phyloP scores from a whole-genome alignment of 2,329 filamentous ascomycete species.

The Venturia asperata region DNA sequence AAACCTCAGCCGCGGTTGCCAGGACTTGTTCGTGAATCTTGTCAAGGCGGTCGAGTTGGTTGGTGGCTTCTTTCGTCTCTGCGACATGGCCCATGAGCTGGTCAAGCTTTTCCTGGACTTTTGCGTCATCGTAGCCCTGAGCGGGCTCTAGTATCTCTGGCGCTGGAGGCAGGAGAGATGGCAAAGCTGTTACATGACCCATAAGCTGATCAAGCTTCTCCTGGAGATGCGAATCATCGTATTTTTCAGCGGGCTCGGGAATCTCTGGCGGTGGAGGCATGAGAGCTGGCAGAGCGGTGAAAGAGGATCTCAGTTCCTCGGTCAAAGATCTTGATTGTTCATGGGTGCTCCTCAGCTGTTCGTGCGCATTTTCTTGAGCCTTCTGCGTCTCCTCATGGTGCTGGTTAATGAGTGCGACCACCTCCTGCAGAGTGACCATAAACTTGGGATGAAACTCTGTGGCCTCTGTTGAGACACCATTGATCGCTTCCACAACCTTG shows the following conservation, averaged over 20 bases:
- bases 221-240: slow-evolving; percentile 53
- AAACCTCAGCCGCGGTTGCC: slow-evolving; percentile 74
- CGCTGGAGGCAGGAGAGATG: slow-evolving; percentile 38
- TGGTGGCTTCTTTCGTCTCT: slow-evolving; percentile 60
- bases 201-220: slow-evolving; percentile 44
- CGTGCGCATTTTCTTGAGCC: slow-evolving; percentile 34
- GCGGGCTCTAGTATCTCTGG: slow-evolving; percentile 26
- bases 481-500: slow-evolving; percentile 49
- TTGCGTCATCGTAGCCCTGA: slow-evolving; percentile 49
- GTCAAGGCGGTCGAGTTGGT: slow-evolving; percentile 74
- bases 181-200: slow-evolving; percentile 32
- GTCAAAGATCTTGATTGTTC: slow-evolving; percentile 39
- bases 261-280: slow-evolving; percentile 34
- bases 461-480: slow-evolving; percentile 66
- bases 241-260: slow-evolving; percentile 31
- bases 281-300: slow-evolving; percentile 39
- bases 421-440: slow-evolving; percentile 74
- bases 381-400: slow-evolving; percentile 84
- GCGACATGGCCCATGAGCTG: slow-evolving; percentile 56
- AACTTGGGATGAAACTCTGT: slow-evolving; percentile 83
- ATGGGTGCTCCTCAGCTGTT: slow-evolving; percentile 36
- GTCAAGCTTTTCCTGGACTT: slow-evolving; percentile 51
- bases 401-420: slow-evolving; percentile 73
- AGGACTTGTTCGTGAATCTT: slow-evolving; percentile 84
- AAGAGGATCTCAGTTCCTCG: slow-evolving; percentile 36